These are phyloP conservation scores for Styphnolobium japonicum DNA, from an alignment of 306 rosid genomes.

Conservation along the genomic window DNA sequence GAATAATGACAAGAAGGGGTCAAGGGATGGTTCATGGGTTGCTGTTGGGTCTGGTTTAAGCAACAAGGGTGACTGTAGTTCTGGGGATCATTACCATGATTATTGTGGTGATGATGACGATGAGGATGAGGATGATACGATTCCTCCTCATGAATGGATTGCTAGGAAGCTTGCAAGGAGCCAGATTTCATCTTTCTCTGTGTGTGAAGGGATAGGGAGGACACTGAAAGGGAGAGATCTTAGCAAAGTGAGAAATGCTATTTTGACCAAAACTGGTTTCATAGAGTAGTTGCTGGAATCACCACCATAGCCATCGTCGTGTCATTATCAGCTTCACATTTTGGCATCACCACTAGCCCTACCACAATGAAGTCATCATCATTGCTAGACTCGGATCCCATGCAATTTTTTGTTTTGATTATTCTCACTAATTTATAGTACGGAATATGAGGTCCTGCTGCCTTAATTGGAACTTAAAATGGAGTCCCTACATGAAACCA, in stretches of 20 bases:
- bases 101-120: slow-evolving; percentile 21
- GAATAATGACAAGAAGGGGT: slow-evolving; percentile 26
- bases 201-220: slow-evolving; percentile 80
- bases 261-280: slow-evolving; percentile 81
- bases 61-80: background rate
- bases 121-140: slow-evolving; percentile 43
- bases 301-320: background rate
- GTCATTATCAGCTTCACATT: slow-evolving; percentile 6
- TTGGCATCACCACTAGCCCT: slow-evolving; percentile 13
- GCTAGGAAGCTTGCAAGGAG: slow-evolving; percentile 82
- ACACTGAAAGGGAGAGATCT: slow-evolving; percentile 87
- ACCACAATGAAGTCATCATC: slow-evolving; percentile 11
- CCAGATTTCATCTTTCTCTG: slow-evolving; percentile 76
- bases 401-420: slow-evolving; percentile 12
- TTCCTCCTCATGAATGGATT: slow-evolving; percentile 93
- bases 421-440: background rate
- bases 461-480: background rate
- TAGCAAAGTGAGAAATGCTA: slow-evolving; percentile 69
- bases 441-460: slow-evolving; percentile 14
- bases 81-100: background rate
- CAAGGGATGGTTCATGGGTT: background rate
- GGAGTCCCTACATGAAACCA: slow-evolving; percentile 18
- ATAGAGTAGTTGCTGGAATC: slow-evolving; percentile 42
- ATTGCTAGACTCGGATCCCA: slow-evolving; percentile 8
- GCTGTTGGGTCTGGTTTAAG: background rate